Evolutionary conservation across 108 stramenopile genomes (phyloP).

Genomic region (Nannochloropsis granulata): DNA sequence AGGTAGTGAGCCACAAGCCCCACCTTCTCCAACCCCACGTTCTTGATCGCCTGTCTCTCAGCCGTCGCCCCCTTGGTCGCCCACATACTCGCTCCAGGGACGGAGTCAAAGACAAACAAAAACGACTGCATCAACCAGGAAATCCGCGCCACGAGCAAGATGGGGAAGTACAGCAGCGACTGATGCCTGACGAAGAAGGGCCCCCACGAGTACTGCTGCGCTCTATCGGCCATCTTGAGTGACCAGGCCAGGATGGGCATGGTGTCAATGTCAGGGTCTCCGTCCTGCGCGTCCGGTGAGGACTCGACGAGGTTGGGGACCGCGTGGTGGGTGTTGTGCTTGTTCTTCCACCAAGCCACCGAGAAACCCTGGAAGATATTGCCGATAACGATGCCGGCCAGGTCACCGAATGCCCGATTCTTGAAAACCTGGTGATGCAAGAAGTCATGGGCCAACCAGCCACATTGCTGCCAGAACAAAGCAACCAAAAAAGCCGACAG

Average conservation of each 20-base stretch:
- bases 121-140: slow-evolving; percentile 89
- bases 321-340: slow-evolving; percentile 96
- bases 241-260: slow-evolving; percentile 97
- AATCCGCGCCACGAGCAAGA: slow-evolving; percentile 79
- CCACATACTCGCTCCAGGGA: slow-evolving; percentile 14
- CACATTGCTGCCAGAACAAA: slow-evolving; percentile 96
- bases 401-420: slow-evolving; percentile 71
- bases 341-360: slow-evolving; percentile 46
- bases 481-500: slow-evolving; percentile 70
- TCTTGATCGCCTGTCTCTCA: slow-evolving; percentile 39
- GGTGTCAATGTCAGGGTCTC: slow-evolving; percentile 75
- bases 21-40: slow-evolving; percentile 60
- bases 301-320: slow-evolving; percentile 87
- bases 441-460: slow-evolving; percentile 97
- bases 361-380: slow-evolving; percentile 57
- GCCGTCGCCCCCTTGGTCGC: neutral
- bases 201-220: slow-evolving; percentile 55
- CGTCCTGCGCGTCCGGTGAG: slow-evolving; percentile 28
- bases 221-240: slow-evolving; percentile 74
- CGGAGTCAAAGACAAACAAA: slow-evolving; percentile 59
- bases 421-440: slow-evolving; percentile 95
- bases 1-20: slow-evolving; percentile 63
- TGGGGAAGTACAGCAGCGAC: slow-evolving; percentile 86
- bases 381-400: slow-evolving; percentile 79
- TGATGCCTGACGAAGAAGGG: slow-evolving; percentile 69